These are phyloP conservation scores for Populus alba DNA, from an alignment of 345 rosid species.

Conservation along the genomic window DNA sequence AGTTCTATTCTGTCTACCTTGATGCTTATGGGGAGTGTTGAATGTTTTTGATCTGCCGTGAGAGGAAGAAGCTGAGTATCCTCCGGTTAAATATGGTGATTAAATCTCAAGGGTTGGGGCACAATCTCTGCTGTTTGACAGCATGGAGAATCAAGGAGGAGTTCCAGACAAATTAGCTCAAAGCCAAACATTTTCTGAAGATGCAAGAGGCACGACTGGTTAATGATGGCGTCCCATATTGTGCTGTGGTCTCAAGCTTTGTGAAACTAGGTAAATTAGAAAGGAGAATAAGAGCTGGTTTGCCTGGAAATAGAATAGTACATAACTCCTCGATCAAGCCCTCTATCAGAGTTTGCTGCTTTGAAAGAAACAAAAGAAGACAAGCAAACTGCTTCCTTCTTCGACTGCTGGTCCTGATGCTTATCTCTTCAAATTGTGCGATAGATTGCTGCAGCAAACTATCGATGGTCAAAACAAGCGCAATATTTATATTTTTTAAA, in stretches of 20 bases:
- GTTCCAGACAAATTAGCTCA: constrained; percentile 63
- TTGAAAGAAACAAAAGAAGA: constrained; percentile 67
- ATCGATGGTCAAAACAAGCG: constrained; percentile 58
- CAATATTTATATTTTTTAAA: constrained; percentile 49
- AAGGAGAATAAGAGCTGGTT: constrained; percentile 57
- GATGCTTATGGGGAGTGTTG: constrained; percentile 83
- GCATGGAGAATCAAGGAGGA: constrained; percentile 61
- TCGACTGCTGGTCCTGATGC: constrained; percentile 44
- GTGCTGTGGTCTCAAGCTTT: constrained; percentile 79
- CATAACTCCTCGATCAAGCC: constrained; percentile 77
- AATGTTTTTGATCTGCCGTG: constrained; percentile 49
- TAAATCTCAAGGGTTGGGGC: constrained; percentile 74
- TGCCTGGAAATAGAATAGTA: constrained; percentile 54
- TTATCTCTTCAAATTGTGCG: constrained; percentile 53
- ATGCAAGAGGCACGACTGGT: constrained; percentile 69
- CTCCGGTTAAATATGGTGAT: constrained; percentile 77
- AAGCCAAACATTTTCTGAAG: constrained; percentile 52
- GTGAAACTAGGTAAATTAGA: constrained; percentile 61
- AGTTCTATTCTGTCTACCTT: constrained; percentile 76
- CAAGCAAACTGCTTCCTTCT: constrained; percentile 51
- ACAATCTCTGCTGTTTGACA: constrained; percentile 52
- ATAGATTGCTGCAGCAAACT: no score
- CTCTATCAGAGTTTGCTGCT: constrained; percentile 69
- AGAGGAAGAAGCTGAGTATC: constrained; percentile 49
- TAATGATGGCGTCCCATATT: constrained; percentile 64